A percentile compares a stretch with the other conserved stretches of the same genome.
Evolutionary conservation across 768 basidiomycete species (phyloP).

Genomic region (Paxillus involutus): DNA sequence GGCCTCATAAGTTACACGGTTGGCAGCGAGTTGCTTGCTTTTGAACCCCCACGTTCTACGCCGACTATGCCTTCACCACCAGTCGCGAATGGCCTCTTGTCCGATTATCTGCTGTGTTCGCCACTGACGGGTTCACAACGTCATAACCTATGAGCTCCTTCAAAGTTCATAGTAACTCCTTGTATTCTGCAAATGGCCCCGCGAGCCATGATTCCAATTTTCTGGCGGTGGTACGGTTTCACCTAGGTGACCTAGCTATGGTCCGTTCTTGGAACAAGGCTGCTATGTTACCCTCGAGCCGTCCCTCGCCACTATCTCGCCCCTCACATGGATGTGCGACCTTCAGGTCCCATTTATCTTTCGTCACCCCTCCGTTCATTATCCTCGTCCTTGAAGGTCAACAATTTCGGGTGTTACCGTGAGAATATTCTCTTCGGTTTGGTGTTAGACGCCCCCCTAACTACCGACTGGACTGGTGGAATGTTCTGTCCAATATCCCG

Average conservation of each 20-base stretch:
- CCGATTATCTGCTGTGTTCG: neutral
- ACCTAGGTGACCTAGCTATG: neutral
- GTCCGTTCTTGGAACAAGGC: neutral
- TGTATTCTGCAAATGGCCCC: conserved; percentile 17
- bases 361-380: neutral
- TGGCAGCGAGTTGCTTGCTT: conserved; percentile 3
- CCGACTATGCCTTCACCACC: neutral
- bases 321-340: neutral
- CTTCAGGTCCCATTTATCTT: neutral
- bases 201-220: neutral
- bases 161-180: conserved; percentile 6
- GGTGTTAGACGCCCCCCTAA: neutral
- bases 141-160: neutral
- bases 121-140: neutral
- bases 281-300: neutral
- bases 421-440: neutral
- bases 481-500: neutral
- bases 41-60: conserved; percentile 10
- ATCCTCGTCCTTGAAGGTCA: neutral
- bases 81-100: neutral
- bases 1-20: conserved; percentile 1
- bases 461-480: neutral
- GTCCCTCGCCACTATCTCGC: neutral
- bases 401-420: neutral
- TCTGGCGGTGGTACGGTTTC: neutral